Evolutionary conservation across 495 filamentous ascomycete genomes (phyloP), one percentile per base, ranked within the genome.

Genomic region (Lasiosphaeria miniovina): DNA sequence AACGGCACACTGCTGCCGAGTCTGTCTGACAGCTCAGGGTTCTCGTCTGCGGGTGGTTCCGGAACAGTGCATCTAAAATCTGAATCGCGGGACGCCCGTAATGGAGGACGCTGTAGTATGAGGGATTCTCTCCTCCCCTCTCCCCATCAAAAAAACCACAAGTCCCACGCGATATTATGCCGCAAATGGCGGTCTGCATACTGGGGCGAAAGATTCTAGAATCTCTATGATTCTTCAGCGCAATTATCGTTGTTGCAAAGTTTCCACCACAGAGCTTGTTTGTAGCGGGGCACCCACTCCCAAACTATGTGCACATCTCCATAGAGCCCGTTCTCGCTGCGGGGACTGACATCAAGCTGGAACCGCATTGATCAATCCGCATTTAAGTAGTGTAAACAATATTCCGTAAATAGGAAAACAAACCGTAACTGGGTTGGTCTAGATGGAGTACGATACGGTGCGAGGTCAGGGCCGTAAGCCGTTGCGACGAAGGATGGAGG

Each of bases 111-210:
- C 2, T 24, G 24, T 24, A 24, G 24, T 24, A 24, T 24, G 24
- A 24, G 24, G 24, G 24, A 24, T 24, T 24, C 24, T 24, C 24
- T 24, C 24, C 24, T 24, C 24, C 24, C 24, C 24, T 24, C 24
- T 2, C 24, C 24, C 24, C 24, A 24, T 24, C 24, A 24, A 24
- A 24, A 24, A 24, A 24, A 24, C 24, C 24, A 24, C 24, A 24
- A 24, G 24, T 24, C 24, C 58, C 49, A 58, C 43, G 52, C n/a
- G 12, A 31, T 41, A 61, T 59, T 58, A 63, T 67, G 61, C 65
- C 61, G 65, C 65, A 67, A 67, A 67, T 59, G 52, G 64, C 65
- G 65, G 65, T 67, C 65, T 61, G 43, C 41, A 11, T 46, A 11
- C 6, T 46, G 4, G 12, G 12, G 43, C 12, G 43, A 46, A 46